Conservation (phyloP, 1,139 yeast species). For the Suhomyces bribrorum region DNA sequence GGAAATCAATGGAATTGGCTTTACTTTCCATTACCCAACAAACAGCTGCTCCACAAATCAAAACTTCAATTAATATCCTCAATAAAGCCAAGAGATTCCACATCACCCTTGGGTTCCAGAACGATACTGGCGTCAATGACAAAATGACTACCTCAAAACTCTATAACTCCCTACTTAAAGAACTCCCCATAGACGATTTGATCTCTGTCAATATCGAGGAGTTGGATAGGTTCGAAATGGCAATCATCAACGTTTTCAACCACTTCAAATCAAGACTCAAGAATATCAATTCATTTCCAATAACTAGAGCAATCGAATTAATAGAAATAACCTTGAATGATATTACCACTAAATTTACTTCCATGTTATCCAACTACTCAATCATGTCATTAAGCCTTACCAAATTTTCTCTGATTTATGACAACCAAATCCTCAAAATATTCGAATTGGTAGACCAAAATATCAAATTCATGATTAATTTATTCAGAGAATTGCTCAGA, state of each 20-base stretch:
- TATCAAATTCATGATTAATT: slow-evolving; percentile 39
- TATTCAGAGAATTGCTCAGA: slow-evolving; percentile 74
- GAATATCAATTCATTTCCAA: slow-evolving; percentile 59
- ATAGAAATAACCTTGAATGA: slow-evolving; percentile 58
- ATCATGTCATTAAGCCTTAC: slow-evolving; percentile 30
- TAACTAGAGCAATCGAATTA: slow-evolving; percentile 60
- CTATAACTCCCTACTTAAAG: slow-evolving; percentile 66
- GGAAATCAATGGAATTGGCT: slow-evolving; percentile 74
- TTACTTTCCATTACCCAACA: slow-evolving; percentile 60
- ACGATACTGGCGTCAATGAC: slow-evolving; percentile 70
- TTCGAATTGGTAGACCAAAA: slow-evolving; percentile 35
- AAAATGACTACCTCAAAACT: slow-evolving; percentile 53
- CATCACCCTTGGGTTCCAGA: slow-evolving; percentile 68
- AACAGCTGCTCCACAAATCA: slow-evolving; percentile 54
- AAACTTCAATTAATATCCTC: slow-evolving; percentile 61
- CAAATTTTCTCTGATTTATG: slow-evolving; percentile 24
- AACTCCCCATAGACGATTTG: slow-evolving; percentile 68
- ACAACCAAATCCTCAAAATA: slow-evolving; percentile 18
- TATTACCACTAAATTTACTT: slow-evolving; percentile 27
- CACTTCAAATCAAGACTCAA: slow-evolving; percentile 63
- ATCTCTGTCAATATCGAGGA: slow-evolving; percentile 36
- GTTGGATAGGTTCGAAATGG: slow-evolving; percentile 45
- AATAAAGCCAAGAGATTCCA: slow-evolving; percentile 77
- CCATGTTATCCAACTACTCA: slow-evolving; percentile 23
- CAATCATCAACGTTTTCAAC: slow-evolving; percentile 52